Percentiles rank a stretch among this genome's conserved stretches.
Conservation (phyloP, 805 yeast genomes). For the Ascoidea asiatica region DNA sequence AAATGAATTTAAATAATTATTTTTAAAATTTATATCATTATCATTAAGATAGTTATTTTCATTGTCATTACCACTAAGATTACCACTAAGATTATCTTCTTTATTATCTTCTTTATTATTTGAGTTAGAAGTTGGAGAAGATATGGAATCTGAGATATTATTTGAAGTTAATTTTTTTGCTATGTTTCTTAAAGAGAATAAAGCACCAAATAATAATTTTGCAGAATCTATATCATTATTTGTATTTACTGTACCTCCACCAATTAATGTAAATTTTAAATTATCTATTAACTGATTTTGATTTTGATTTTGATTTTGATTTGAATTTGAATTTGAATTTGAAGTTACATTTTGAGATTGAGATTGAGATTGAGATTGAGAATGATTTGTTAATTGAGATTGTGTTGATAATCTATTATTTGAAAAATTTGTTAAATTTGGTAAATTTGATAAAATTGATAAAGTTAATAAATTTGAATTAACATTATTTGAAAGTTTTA, state of each 20-base stretch:
- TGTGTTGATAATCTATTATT: background rate
- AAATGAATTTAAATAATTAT: slow-evolving; percentile 33
- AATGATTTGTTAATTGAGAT: slow-evolving; percentile 5
- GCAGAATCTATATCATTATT: slow-evolving; percentile 57
- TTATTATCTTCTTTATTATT: slow-evolving; percentile 16
- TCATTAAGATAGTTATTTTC: background rate
- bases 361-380: background rate
- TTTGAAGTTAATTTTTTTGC: slow-evolving; percentile 35
- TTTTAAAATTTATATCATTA: slow-evolving; percentile 5
- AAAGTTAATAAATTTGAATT: no score
- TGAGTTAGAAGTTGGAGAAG: no score
- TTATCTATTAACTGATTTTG: slow-evolving; percentile 4
- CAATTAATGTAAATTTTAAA: no score
- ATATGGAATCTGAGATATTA: no score
- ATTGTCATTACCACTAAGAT: background rate
- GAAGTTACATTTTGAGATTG: background rate
- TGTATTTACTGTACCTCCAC: slow-evolving; percentile 29
- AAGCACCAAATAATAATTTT: slow-evolving; percentile 74
- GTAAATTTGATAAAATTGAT: slow-evolving; percentile 7
- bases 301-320: slow-evolving; percentile 12
- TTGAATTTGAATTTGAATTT: slow-evolving; percentile 12
- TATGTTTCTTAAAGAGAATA: slow-evolving; percentile 67
- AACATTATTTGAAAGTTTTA: no score
- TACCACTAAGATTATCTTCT: background rate
- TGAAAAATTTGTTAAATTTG: background rate